Conservation (phyloP, 768 basidiomycete species). For the Antrodiella citrinella region DNA sequence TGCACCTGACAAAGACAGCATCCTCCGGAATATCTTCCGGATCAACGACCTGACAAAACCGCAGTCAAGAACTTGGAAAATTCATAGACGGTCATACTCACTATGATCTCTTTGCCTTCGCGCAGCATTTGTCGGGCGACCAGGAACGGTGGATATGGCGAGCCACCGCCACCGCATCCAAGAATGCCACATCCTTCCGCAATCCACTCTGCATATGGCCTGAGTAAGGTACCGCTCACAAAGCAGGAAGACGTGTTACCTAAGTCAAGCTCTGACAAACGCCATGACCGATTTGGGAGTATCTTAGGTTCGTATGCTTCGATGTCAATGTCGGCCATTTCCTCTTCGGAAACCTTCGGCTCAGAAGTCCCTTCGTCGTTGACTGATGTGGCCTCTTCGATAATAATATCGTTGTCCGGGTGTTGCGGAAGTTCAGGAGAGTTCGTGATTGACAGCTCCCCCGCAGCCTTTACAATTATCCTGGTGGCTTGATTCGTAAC, state of each 20-base stretch:
- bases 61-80: too few species aligned
- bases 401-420: neutral
- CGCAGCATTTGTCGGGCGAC: constrained; percentile 45
- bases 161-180: constrained; percentile 58
- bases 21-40: constrained; percentile 33
- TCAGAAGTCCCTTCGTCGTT: neutral
- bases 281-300: constrained; percentile 11
- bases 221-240: constrained; percentile 31
- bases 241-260: constrained; percentile 16
- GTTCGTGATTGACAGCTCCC: constrained; percentile 31
- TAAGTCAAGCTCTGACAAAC: constrained; percentile 22
- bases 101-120: constrained; percentile 27
- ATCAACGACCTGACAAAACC: constrained; percentile 19
- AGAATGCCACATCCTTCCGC: constrained; percentile 56
- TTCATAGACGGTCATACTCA: constrained; percentile 1
- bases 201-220: constrained; percentile 44
- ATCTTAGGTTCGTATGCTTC: constrained; percentile 18
- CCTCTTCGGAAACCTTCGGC: neutral
- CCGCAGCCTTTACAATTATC: constrained; percentile 55
- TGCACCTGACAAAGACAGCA: constrained; percentile 22
- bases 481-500: constrained; percentile 42
- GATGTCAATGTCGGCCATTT: constrained; percentile 8
- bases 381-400: constrained; percentile 1
- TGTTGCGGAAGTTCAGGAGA: constrained; percentile 1
- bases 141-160: constrained; percentile 43